A percentile compares a stretch with the other conserved stretches of the same genome.
Evolutionary conservation across 2,329 filamentous ascomycete genomes (phyloP).

Genomic region (Stagonosporopsis vannaccii): DNA sequence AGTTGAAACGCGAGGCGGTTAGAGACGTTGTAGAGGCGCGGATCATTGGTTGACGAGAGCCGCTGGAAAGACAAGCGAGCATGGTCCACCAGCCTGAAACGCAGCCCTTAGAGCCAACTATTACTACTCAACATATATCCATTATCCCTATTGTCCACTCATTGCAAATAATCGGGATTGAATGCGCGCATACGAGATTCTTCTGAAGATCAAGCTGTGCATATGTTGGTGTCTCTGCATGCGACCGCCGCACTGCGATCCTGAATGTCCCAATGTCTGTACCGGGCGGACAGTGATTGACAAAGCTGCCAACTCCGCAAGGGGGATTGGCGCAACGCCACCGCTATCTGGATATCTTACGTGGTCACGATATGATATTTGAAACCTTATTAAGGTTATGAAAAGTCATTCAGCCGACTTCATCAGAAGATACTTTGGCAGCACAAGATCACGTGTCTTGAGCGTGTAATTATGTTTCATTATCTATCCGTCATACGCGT

Average conservation of each 20-base stretch:
- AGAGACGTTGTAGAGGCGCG: slow-evolving; percentile 9
- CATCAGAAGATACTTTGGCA: neutral
- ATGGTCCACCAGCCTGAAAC: slow-evolving; percentile 18
- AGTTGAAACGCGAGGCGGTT: slow-evolving; percentile 28
- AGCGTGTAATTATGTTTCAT: slow-evolving; percentile 16
- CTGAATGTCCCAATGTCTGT: neutral
- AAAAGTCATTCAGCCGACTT: neutral
- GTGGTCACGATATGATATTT: neutral
- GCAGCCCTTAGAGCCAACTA: slow-evolving; percentile 4
- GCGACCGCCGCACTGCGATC: neutral
- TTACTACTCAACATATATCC: slow-evolving; percentile 11
- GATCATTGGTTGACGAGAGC: slow-evolving; percentile 16
- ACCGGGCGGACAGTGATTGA: neutral
- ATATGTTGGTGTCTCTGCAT: neutral
- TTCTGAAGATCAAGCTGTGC: slow-evolving; percentile 3
- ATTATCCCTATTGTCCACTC: slow-evolving; percentile 5
- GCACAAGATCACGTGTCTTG: neutral
- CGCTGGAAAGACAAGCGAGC: slow-evolving; percentile 11
- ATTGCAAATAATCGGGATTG: neutral
- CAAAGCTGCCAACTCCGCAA: slow-evolving; percentile 2
- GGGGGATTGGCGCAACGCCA: neutral
- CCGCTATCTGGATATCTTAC: neutral
- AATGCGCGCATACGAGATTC: neutral
- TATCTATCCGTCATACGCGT: slow-evolving; percentile 15
- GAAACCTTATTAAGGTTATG: neutral